Base-by-base conservation (phyloP, 73 alveolate species). In the Durusdinium trenchii region DNA sequence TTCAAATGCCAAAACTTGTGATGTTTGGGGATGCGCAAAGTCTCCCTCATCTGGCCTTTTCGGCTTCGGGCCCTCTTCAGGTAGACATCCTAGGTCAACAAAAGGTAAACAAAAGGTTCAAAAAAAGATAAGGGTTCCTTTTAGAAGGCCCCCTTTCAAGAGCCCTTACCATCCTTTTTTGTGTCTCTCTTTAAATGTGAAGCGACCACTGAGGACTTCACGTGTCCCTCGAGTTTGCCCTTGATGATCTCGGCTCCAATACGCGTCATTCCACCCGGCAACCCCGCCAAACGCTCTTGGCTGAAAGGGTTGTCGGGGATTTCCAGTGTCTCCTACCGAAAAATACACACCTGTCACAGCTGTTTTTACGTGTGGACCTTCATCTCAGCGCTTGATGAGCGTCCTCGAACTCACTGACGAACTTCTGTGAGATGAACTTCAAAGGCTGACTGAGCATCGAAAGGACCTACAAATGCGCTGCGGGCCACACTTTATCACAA, bases 261-360 rank as follows among this genome's bases (percentile, higher is more conserved):
- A 46, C 98, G 98, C 35, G 98, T 91, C 98, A 91, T 91, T 40
- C 98, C 98, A 0, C 98, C 98, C 0, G 98, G 98, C 16, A 91
- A 76, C 18, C 60, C 67, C 9, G 32, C 50, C 52, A 91, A 89
- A 14, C 98, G 98, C 47, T 71, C 89, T 28, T 51, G 36, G 46
- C 79, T 91, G 98, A 91, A 91, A 43, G 98, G 98, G 40, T 71
- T 60, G 46, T 35, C 89, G 0, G 98, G 98, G 38, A 91, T 61
- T 10, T 35, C 50, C 61, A 91, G 60, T 0, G 98, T 23, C 98
- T 91, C 98, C 98, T 91, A 43, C n/a, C n/a, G n/a, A n/a, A n/a
- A n/a, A n/a, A n/a, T n/a, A 23, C n/a, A 60, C 18, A 60, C 73
- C 73, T 60, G 73, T 60, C 6, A 60, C 18, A 0, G 30, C 73